These are phyloP conservation scores for Verticillium nonalfalfae DNA, from an alignment of 2,329 filamentous ascomycete genomes.

Conservation along the genomic window DNA sequence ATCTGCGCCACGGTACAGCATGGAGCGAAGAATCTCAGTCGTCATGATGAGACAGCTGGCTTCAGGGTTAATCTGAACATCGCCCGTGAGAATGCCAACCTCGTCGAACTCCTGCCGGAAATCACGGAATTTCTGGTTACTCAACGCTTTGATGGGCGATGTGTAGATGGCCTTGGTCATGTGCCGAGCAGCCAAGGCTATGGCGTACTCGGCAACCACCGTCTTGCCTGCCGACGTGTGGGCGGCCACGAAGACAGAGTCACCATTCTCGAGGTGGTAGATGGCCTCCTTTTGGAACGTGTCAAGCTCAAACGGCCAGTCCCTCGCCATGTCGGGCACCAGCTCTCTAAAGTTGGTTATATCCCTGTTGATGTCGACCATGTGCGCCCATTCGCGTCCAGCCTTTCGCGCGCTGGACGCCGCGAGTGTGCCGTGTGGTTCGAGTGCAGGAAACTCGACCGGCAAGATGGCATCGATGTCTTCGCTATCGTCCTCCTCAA, in stretches of 20 bases:
- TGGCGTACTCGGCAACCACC: slow-evolving; percentile 96
- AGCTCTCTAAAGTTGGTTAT: slow-evolving; percentile 92
- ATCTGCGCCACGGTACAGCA: slow-evolving; percentile 95
- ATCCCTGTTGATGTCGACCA: slow-evolving; percentile 90
- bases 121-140: slow-evolving; percentile 97
- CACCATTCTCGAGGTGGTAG: slow-evolving; percentile 92
- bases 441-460: slow-evolving; percentile 86
- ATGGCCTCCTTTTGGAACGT: slow-evolving; percentile 98
- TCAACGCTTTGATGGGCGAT: slow-evolving; percentile 95
- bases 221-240: slow-evolving; percentile 98
- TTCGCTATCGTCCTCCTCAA: slow-evolving; percentile 40
- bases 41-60: slow-evolving; percentile 99
- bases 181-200: slow-evolving; percentile 91
- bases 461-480: slow-evolving; percentile 84
- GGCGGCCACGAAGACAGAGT: slow-evolving; percentile 95
- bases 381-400: slow-evolving; percentile 91
- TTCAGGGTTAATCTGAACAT: slow-evolving; percentile 96
- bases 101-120: slow-evolving; percentile 89
- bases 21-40: slow-evolving; percentile 94
- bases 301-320: slow-evolving; percentile 96
- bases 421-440: slow-evolving; percentile 73
- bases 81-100: slow-evolving; percentile 92
- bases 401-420: slow-evolving; percentile 66
- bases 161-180: slow-evolving; percentile 99
- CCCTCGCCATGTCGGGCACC: slow-evolving; percentile 90